Evolutionary conservation across 805 yeast genomes (phyloP).

Genomic region (Yueomyces sp.): DNA sequence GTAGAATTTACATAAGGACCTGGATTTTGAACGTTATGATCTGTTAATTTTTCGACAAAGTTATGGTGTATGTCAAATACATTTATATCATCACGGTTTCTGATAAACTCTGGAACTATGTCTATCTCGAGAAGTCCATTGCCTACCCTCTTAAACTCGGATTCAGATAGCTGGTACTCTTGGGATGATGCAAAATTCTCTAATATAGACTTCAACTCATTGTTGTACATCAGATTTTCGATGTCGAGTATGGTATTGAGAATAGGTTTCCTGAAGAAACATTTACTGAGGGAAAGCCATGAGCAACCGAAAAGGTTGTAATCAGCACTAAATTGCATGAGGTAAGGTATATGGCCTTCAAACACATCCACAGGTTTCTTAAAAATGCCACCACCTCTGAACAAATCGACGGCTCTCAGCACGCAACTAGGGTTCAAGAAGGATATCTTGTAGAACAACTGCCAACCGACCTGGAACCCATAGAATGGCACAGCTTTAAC

Average conservation of each 20-base stretch:
- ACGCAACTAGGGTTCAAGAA: constrained; percentile 49
- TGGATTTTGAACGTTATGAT: constrained; percentile 5
- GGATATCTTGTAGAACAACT: constrained; percentile 54
- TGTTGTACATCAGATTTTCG: constrained; percentile 18
- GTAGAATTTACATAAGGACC: constrained; percentile 31
- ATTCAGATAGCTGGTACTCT: constrained; percentile 2
- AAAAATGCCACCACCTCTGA: constrained; percentile 31
- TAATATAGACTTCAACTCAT: constrained; percentile 24
- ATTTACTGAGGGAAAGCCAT: constrained; percentile 41
- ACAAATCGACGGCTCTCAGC: constrained; percentile 38
- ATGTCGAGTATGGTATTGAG: constrained; percentile 21
- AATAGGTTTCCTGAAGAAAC: constrained; percentile 48
- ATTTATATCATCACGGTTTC: constrained; percentile 35
- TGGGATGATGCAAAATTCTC: constrained; percentile 8
- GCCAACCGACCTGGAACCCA: constrained; percentile 61
- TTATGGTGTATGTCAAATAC: constrained; percentile 38
- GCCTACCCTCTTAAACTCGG: constrained; percentile 39
- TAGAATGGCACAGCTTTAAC: constrained; percentile 74
- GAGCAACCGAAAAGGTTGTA: constrained; percentile 76
- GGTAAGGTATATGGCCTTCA: constrained; percentile 72
- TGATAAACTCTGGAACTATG: constrained; percentile 42
- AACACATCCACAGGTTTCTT: constrained; percentile 35
- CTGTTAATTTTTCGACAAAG: constrained; percentile 27
- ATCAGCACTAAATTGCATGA: constrained; percentile 69
- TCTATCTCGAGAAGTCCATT: constrained; percentile 62